Percentiles rank a stretch among this genome's conserved stretches.
Evolutionary conservation across 1,284 basidiomycete genomes (phyloP).

Genomic region (Ganoderma lucidum): DNA sequence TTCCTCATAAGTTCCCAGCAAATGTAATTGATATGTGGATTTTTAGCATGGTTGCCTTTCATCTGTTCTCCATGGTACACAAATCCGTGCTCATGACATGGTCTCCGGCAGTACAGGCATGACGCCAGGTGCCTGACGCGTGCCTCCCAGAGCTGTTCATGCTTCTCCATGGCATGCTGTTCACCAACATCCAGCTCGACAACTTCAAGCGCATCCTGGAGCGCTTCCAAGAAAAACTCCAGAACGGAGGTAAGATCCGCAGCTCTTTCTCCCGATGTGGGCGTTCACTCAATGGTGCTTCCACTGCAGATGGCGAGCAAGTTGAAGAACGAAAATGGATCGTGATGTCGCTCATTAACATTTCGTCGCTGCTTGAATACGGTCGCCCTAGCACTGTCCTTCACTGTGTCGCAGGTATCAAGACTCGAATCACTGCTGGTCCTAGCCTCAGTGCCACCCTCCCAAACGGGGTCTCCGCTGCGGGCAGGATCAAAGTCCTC

Average conservation of each 20-base stretch:
- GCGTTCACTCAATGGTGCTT: constrained; percentile 10
- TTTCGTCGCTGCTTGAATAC: constrained; percentile 88
- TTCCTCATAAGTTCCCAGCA: no score
- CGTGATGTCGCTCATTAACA: constrained; percentile 92
- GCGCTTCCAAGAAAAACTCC: constrained; percentile 86
- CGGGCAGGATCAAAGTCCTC: constrained; percentile 45
- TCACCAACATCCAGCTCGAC: constrained; percentile 93
- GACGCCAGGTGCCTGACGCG: constrained; percentile 80
- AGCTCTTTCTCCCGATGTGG: constrained; percentile 4
- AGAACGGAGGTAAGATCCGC: constrained; percentile 65
- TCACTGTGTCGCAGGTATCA: constrained; percentile 59
- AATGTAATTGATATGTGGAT: neutral
- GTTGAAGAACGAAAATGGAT: constrained; percentile 92
- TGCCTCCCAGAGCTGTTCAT: constrained; percentile 86
- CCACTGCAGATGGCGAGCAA: constrained; percentile 35
- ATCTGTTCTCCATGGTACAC: constrained; percentile 86
- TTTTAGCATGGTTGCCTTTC: constrained; percentile 84
- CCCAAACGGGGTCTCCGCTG: constrained; percentile 31
- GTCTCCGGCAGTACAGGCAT: constrained; percentile 76
- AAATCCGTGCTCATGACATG: constrained; percentile 91
- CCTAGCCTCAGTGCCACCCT: constrained; percentile 34
- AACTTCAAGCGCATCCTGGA: constrained; percentile 85
- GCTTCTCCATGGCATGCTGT: constrained; percentile 93
- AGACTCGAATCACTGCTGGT: constrained; percentile 37
- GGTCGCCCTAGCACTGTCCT: constrained; percentile 81